These are phyloP conservation scores for Colletotrichum limetticola DNA, from an alignment of 2,329 filamentous ascomycete species.

Conservation along the genomic window DNA sequence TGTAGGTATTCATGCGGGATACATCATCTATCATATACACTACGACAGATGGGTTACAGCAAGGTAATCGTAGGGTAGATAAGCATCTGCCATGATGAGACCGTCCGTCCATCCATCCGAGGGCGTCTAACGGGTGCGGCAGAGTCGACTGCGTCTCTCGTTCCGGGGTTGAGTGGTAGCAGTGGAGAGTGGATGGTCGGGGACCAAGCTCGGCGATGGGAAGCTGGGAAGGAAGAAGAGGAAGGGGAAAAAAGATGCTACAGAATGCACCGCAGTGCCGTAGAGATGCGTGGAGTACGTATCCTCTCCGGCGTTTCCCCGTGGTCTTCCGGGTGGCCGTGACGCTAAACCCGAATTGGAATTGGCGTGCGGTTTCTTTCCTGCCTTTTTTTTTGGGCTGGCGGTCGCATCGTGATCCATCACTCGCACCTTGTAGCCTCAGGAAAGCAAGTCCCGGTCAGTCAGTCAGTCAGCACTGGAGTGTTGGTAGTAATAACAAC, in stretches of 20 bases:
- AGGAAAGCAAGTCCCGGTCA: not conserved
- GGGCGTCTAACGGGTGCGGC: not conserved
- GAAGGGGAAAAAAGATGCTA: not conserved
- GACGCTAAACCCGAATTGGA: slow-evolving; percentile 14
- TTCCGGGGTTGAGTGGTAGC: too few relatives aligned
- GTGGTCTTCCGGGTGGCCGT: slow-evolving; percentile 23
- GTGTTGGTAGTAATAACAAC: too few relatives aligned
- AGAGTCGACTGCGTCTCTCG: not conserved
- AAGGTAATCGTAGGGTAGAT: not conserved
- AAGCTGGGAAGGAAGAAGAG: not conserved
- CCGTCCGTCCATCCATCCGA: not conserved
- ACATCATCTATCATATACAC: not conserved
- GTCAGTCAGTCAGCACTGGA: too few relatives aligned
- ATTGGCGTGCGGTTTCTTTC: not conserved
- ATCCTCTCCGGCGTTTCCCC: slow-evolving; percentile 30
- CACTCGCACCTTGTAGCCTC: not conserved
- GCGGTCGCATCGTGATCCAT: not conserved
- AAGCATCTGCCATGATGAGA: slow-evolving; percentile 4
- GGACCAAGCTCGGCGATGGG: not conserved
- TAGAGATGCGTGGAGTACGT: slow-evolving; percentile 12
- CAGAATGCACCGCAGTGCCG: not conserved
- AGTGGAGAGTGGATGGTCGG: not conserved
- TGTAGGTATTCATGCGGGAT: not conserved
- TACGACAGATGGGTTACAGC: not conserved
- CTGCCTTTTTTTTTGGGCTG: not conserved